Conservation (phyloP, 2,329 filamentous ascomycete genomes). For the Emmonsiellopsis sp. region DNA sequence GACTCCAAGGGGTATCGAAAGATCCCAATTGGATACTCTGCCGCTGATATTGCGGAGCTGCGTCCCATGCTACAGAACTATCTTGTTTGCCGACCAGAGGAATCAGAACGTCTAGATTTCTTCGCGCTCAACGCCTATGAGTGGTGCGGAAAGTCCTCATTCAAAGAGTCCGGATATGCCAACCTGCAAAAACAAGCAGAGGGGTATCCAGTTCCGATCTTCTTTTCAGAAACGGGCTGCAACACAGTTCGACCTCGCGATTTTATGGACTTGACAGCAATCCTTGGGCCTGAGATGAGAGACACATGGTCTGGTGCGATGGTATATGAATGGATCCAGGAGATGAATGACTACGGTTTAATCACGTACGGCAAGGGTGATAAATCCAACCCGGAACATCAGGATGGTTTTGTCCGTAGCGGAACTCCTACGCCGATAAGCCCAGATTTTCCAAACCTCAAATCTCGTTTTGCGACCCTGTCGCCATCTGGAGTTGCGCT, state of each 20-base stretch:
- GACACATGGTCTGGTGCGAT: slow-evolving; percentile 65
- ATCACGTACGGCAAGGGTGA: slow-evolving; percentile 62
- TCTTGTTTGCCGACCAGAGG: slow-evolving; percentile 65
- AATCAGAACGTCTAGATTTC: slow-evolving; percentile 64
- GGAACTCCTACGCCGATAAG: slow-evolving; percentile 64
- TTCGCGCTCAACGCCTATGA: slow-evolving; percentile 81
- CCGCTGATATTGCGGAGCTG: slow-evolving; percentile 67
- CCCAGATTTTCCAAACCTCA: slow-evolving; percentile 72
- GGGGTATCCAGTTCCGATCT: slow-evolving; percentile 71
- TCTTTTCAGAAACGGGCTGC: slow-evolving; percentile 85
- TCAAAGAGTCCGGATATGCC: slow-evolving; percentile 58
- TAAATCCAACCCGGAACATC: slow-evolving; percentile 45
- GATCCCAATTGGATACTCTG: slow-evolving; percentile 79
- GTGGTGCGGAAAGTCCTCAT: slow-evolving; percentile 55
- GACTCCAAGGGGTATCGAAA: slow-evolving; percentile 65
- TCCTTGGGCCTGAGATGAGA: slow-evolving; percentile 66
- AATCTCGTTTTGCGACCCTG: slow-evolving; percentile 64
- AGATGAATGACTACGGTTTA: slow-evolving; percentile 73
- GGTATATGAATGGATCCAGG: slow-evolving; percentile 84
- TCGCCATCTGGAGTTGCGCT: slow-evolving; percentile 59
- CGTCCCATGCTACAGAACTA: slow-evolving; percentile 62
- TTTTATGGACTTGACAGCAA: slow-evolving; percentile 58
- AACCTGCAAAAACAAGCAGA: slow-evolving; percentile 57
- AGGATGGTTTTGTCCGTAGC: slow-evolving; percentile 58
- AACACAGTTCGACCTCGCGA: slow-evolving; percentile 42